Percentiles rank a stretch among this genome's conserved stretches.
phyloP scores from a whole-genome alignment of 2,329 filamentous ascomycete genomes.

The Colletotrichum endophyticum region DNA sequence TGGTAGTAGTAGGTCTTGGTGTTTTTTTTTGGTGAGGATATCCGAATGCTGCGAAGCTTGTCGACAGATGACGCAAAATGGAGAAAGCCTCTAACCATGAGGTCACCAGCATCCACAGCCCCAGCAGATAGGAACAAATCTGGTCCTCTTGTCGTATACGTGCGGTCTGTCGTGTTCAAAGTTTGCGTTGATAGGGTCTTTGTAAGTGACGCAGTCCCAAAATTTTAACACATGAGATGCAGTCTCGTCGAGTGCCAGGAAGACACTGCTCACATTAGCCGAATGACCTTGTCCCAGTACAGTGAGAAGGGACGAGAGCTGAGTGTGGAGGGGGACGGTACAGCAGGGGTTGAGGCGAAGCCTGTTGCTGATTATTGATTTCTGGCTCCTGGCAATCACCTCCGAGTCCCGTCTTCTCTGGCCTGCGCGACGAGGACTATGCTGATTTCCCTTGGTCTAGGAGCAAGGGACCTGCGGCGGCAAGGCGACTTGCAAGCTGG shows the following conservation, averaged over 20 bases:
- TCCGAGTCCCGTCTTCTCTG: background rate
- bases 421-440: background rate
- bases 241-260: background rate
- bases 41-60: background rate
- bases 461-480: background rate
- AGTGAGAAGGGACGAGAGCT: background rate
- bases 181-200: background rate
- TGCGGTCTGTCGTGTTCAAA: background rate
- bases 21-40: background rate
- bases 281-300: background rate
- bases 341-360: background rate
- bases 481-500: background rate
- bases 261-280: background rate
- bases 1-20: background rate
- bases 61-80: background rate
- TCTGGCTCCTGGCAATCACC: background rate
- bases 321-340: background rate
- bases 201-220: background rate
- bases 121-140: background rate
- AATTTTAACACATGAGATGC: background rate
- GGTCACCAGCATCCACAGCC: slow-evolving; percentile 4
- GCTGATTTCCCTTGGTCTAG: background rate
- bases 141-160: background rate
- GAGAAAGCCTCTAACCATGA: background rate
- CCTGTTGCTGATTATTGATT: background rate